These are phyloP conservation scores for Seminavis robusta DNA, from an alignment of 108 stramenopile species.

Conservation along the genomic window DNA sequence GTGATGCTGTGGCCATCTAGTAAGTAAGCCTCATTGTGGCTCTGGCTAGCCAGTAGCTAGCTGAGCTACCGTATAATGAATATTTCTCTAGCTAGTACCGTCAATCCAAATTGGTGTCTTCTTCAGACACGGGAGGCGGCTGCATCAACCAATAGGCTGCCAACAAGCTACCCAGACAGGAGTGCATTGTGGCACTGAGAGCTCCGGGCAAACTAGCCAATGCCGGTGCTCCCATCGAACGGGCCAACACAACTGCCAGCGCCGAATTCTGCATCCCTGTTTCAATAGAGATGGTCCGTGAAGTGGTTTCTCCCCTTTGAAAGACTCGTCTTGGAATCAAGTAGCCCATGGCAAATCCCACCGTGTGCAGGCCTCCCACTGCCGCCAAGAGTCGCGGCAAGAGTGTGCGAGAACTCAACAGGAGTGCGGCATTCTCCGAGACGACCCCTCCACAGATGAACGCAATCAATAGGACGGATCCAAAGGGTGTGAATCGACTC, in stretches of 20 bases:
- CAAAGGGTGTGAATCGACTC: slow-evolving; percentile 80
- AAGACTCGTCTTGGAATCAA: slow-evolving; percentile 43
- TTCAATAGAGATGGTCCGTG: slow-evolving; percentile 89
- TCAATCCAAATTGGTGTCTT: too few relatives aligned
- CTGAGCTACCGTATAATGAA: too few relatives aligned
- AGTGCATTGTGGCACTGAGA: slow-evolving; percentile 85
- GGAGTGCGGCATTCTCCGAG: slow-evolving; percentile 66
- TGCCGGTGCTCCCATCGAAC: slow-evolving; percentile 77
- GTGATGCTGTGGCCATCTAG: too few relatives aligned
- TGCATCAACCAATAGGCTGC: slow-evolving; percentile 92
- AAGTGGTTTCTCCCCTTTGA: slow-evolving; percentile 52
- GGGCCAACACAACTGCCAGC: slow-evolving; percentile 91
- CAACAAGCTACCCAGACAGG: slow-evolving; percentile 82
- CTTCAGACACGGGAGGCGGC: too few relatives aligned
- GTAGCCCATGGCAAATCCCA: slow-evolving; percentile 86
- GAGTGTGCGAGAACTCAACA: slow-evolving; percentile 21
- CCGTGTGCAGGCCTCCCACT: slow-evolving; percentile 65
- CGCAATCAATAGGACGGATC: slow-evolving; percentile 78
- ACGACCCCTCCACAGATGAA: slow-evolving; percentile 93
- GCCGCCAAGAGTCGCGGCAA: slow-evolving; percentile 46
- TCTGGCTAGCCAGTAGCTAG: too few relatives aligned
- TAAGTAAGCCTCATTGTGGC: too few relatives aligned
- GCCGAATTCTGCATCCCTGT: slow-evolving; percentile 97
- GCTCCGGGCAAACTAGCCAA: slow-evolving; percentile 88
- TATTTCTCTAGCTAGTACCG: too few relatives aligned